Evolutionary conservation across 2,329 filamentous ascomycete species (phyloP).

Genomic region (Beauveria caledonica): DNA sequence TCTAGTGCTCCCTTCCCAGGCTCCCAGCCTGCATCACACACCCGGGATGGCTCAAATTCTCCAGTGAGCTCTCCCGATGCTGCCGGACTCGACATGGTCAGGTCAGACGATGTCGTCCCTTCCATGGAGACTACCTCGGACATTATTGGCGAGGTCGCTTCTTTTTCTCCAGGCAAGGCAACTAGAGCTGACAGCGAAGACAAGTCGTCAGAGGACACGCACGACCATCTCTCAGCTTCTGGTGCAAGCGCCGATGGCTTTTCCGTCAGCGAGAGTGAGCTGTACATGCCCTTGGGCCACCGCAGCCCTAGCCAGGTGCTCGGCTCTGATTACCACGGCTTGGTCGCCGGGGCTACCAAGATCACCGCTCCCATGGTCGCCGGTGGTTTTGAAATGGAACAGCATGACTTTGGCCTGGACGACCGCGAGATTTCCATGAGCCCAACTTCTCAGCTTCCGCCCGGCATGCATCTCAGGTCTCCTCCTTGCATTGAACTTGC

Average conservation of each 20-base stretch:
- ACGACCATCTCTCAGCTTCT: constrained; percentile 16
- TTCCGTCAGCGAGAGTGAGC: constrained; percentile 9
- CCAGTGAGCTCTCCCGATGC: background rate
- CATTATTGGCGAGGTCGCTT: constrained; percentile 7
- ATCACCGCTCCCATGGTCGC: constrained; percentile 21
- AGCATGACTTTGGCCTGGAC: background rate
- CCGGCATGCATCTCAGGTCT: constrained; percentile 34
- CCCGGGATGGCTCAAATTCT: constrained; percentile 10
- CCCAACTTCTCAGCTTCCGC: constrained; percentile 3
- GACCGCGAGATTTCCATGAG: constrained; percentile 7
- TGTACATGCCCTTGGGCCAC: constrained; percentile 10
- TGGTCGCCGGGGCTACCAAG: constrained; percentile 11
- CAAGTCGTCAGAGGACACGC: constrained; percentile 12
- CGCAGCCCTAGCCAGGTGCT: constrained; percentile 12
- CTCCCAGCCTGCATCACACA: constrained; percentile 13
- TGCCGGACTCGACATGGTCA: background rate
- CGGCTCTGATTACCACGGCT: constrained; percentile 4
- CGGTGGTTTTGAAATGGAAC: constrained; percentile 18
- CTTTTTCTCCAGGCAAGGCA: background rate
- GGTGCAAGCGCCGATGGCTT: constrained; percentile 11
- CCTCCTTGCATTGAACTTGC: constrained; percentile 46
- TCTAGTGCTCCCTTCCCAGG: constrained; percentile 34
- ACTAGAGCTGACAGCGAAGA: constrained; percentile 12
- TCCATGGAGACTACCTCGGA: constrained; percentile 12
- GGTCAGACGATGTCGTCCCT: constrained; percentile 1